These are phyloP conservation scores for Cyamopsis tetragonoloba DNA, from an alignment of 306 rosid genomes.

Conservation along the genomic window DNA sequence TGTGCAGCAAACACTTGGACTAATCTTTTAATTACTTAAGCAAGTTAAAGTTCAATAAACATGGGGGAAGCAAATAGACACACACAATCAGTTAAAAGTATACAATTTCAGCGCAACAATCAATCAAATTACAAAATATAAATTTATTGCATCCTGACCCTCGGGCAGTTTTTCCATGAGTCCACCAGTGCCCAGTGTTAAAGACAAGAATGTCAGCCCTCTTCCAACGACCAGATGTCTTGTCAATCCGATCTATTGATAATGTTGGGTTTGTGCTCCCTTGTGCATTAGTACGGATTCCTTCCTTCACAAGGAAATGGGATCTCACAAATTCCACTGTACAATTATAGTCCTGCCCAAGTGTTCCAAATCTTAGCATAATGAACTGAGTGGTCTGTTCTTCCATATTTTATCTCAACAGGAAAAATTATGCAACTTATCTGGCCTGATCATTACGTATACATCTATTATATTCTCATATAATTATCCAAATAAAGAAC, in stretches of 20 bases:
- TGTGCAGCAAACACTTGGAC: conserved; percentile 8
- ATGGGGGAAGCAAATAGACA: conserved; percentile 1
- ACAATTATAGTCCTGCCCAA: conserved; percentile 76
- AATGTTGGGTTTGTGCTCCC: conserved; percentile 86
- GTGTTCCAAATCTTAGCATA: conserved; percentile 38
- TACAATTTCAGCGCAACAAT: conserved; percentile 14
- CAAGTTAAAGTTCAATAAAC: conserved; percentile 16
- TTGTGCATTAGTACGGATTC: conserved; percentile 57
- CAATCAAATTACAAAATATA: conserved; percentile 10
- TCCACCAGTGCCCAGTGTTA: conserved; percentile 99
- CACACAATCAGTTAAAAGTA: conserved; percentile 6
- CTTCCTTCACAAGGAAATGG: conserved; percentile 93
- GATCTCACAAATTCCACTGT: conserved; percentile 89
- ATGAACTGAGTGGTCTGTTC: conserved; percentile 6
- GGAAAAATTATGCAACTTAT: conserved; percentile 13
- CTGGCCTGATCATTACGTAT: conserved; percentile 7
- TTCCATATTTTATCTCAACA: conserved; percentile 11
- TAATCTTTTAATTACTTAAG: not conserved
- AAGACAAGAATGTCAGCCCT: conserved; percentile 90
- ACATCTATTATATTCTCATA: conserved; percentile 1
- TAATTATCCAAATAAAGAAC: not conserved
- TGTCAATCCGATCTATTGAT: conserved; percentile 87
- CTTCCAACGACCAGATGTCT: conserved; percentile 76
- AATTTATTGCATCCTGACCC: conserved; percentile 59
- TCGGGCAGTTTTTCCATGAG: conserved; percentile 96